These are phyloP conservation scores for Citrus reticulata DNA, from an alignment of 345 rosid species.

Conservation along the genomic window DNA sequence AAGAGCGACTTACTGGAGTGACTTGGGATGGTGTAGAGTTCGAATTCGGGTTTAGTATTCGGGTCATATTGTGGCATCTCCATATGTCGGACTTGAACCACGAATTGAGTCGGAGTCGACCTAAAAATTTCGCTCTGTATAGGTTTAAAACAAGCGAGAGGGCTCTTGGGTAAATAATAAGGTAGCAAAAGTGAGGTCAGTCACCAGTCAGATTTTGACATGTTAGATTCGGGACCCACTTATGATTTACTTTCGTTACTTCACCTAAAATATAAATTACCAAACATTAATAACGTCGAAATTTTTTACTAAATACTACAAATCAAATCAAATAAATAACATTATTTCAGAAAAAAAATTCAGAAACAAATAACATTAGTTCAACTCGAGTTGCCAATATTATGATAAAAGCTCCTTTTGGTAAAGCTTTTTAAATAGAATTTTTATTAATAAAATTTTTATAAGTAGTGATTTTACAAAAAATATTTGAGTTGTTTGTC, in stretches of 20 bases:
- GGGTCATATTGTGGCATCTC: constrained; percentile 34
- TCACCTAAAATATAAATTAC: no score
- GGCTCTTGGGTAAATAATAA: background rate
- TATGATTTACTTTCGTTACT: background rate
- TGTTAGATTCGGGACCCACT: background rate
- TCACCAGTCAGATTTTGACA: background rate
- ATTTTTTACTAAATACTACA: no score
- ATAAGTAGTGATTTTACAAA: no score
- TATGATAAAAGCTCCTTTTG: no score
- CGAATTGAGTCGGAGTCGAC: background rate
- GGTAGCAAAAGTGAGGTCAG: background rate
- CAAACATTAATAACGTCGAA: no score
- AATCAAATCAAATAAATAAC: no score
- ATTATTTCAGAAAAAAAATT: no score
- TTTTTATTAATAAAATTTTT: no score
- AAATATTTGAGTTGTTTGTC: no score
- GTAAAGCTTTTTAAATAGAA: no score
- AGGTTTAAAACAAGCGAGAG: background rate
- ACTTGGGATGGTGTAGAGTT: constrained; percentile 75
- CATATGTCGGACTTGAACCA: constrained; percentile 23
- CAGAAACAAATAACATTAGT: no score
- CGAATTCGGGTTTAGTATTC: constrained; percentile 48
- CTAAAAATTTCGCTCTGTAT: background rate
- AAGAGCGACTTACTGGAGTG: constrained; percentile 48
- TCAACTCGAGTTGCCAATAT: no score